Conservation (phyloP, 176 grass and related monocot genomes). For the Metroxylon sagu region DNA sequence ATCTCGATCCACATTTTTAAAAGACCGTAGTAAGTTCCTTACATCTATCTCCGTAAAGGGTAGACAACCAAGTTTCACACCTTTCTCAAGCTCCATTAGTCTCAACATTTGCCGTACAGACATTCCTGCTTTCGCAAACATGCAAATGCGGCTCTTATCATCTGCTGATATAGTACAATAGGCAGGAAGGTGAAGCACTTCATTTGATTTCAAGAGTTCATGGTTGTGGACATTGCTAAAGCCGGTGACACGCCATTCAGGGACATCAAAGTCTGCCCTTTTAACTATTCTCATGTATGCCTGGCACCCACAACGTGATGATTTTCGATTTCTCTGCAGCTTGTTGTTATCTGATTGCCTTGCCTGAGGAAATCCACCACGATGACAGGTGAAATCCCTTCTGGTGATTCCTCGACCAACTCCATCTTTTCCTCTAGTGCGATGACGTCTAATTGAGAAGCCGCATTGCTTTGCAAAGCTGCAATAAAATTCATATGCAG, state of each 20-base stretch:
- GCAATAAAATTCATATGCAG: constrained; percentile 4
- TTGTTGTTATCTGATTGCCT: not conserved
- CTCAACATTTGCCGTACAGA: constrained; percentile 4
- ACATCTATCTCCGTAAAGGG: not conserved
- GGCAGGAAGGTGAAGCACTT: not conserved
- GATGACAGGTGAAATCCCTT: not conserved
- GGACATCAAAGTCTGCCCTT: not conserved
- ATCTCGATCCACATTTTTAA: no score
- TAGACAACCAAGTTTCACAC: not conserved
- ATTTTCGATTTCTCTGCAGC: constrained; percentile 1
- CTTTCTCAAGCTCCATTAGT: constrained; percentile 3
- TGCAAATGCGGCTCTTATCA: constrained; percentile 1
- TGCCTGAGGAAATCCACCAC: constrained; percentile 1
- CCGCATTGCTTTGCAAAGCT: constrained; percentile 3
- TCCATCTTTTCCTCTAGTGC: constrained; percentile 1
- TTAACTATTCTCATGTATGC: constrained; percentile 2
- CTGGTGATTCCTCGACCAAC: constrained; percentile 3
- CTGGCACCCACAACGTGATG: constrained; percentile 2
- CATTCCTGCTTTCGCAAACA: constrained; percentile 4
- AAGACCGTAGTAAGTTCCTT: not conserved
- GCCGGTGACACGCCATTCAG: constrained; percentile 1
- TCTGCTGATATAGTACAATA: constrained; percentile 6
- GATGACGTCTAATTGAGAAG: constrained; percentile 3
- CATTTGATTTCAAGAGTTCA: not conserved
- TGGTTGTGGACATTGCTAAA: constrained; percentile 8